Conservation (phyloP, 352 stramenopile genomes). For the Globisporangium mamillatum region DNA sequence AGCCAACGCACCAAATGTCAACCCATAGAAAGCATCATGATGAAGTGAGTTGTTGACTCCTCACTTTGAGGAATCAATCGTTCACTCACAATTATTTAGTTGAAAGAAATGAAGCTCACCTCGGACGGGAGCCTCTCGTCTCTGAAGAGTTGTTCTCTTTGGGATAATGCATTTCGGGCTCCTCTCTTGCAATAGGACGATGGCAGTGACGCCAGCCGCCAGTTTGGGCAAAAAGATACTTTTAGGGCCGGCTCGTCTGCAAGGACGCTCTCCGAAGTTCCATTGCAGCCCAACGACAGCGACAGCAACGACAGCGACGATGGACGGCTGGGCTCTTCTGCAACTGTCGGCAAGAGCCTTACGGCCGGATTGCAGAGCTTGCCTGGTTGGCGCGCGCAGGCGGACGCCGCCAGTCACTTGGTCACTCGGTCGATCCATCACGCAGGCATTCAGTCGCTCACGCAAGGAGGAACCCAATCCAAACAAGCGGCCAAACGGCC, state of each 20-base stretch:
- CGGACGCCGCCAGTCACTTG: not conserved
- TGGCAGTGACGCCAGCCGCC: not conserved
- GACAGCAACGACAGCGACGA: not conserved
- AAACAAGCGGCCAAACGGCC: not conserved
- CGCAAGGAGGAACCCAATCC: too few relatives aligned
- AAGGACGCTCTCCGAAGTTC: not conserved
- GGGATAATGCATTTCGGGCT: not conserved
- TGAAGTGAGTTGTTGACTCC: too few relatives aligned
- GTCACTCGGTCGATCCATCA: not conserved
- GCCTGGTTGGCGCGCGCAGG: too few relatives aligned
- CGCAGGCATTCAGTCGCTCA: not conserved
- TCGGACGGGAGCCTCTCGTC: not conserved
- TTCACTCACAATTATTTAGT: too few relatives aligned
- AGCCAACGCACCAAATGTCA: not conserved
- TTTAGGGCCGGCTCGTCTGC: not conserved
- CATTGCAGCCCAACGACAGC: not conserved
- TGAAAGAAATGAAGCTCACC: too few relatives aligned
- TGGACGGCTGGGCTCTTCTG: not conserved
- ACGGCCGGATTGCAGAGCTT: not conserved
- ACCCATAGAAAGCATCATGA: not conserved
- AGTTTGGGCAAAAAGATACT: not conserved
- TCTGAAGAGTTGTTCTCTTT: not conserved
- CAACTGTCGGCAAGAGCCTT: not conserved
- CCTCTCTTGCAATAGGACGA: not conserved
- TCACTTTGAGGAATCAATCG: too few relatives aligned